Base-by-base conservation (phyloP, 208 protist species). In the Trichomonas tenax region DNA sequence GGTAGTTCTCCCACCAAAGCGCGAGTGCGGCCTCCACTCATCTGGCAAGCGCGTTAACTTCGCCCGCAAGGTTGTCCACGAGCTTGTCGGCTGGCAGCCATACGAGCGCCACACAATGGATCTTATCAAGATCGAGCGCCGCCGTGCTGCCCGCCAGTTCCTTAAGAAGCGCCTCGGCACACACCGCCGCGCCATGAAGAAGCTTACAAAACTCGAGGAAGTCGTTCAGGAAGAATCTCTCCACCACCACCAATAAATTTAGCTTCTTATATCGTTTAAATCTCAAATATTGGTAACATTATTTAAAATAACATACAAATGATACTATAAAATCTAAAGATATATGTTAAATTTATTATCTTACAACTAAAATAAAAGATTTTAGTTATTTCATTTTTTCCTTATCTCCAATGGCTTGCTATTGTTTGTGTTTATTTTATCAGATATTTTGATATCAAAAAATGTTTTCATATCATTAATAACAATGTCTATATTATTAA, bases 111-210 rank as follows among this genome's bases (percentile, higher is more conserved):
- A 45, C 26, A 45, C 49, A 41, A 95, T 95, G 89, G 89, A 95
- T 81, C 31, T 95, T 36, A 95, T 95, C 46, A 51, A 72, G 46
- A 34, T 95, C 11, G 89, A 72, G 9, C 44, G 46, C 23, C 21
- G n/a, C 11, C 44, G 46, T 40, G 23, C 31, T 48, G 89, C 89
- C 44, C 89, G 44, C 26, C 17, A 26, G 14, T 95, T 95, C 46
- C 46, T 72, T 41, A 95, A 95, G 46, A 95, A 95, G 36, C 89
- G 49, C 46, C 89, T 95, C n/a, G 89, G 89, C 15, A 95, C 89
- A 95, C 89, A 95, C 89, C 44, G 46, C 15, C 89, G 89, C 31
- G 89, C 89, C 15, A 95, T 81, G 34, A 26, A 95, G 14, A 95
- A 95, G 82, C 82, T 89, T 46, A 23, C 9, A 21, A 44, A 14